Percentiles rank a stretch among this genome's conserved stretches.
Evolutionary conservation across 2,329 filamentous ascomycete genomes (phyloP).

Genomic region (Aspergillus proliferans): DNA sequence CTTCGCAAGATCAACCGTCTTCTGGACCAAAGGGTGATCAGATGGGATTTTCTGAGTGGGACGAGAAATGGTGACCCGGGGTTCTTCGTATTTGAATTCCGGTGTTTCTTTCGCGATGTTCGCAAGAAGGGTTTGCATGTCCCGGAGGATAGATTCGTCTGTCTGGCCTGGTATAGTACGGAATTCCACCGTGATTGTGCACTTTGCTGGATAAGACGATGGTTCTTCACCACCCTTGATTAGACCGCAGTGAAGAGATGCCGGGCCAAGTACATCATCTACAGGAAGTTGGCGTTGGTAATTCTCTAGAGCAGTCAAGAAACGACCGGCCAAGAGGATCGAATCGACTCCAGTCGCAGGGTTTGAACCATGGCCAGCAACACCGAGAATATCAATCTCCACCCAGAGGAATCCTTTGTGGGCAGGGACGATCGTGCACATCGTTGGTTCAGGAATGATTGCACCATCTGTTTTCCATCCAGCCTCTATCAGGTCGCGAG

Average conservation of each 20-base stretch:
- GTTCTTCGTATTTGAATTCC: constrained; percentile 35
- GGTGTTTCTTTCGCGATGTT: constrained; percentile 25
- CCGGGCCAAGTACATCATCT: constrained; percentile 32
- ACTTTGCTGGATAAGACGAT: constrained; percentile 48
- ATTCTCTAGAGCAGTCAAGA: constrained; percentile 42
- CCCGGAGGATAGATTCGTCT: constrained; percentile 27
- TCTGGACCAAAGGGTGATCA: constrained; percentile 38
- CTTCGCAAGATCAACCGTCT: constrained; percentile 24
- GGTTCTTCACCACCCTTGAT: constrained; percentile 48
- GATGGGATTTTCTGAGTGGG: constrained; percentile 37
- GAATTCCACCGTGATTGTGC: constrained; percentile 45
- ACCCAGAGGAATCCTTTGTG: constrained; percentile 48
- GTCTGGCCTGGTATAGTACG: constrained; percentile 45
- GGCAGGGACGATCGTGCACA: constrained; percentile 36
- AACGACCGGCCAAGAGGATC: constrained; percentile 44
- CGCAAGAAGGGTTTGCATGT: constrained; percentile 35
- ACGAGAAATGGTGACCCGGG: constrained; percentile 39
- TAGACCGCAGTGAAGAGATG: constrained; percentile 43
- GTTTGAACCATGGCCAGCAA: constrained; percentile 31
- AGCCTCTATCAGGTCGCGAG: constrained; percentile 44
- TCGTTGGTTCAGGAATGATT: constrained; percentile 46
- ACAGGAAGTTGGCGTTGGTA: constrained; percentile 34
- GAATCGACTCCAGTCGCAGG: constrained; percentile 46
- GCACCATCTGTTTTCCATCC: constrained; percentile 51
- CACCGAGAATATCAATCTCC: constrained; percentile 28